These are phyloP conservation scores for Aspergillus persii DNA, from an alignment of 2,329 filamentous ascomycete genomes.

Conservation along the genomic window DNA sequence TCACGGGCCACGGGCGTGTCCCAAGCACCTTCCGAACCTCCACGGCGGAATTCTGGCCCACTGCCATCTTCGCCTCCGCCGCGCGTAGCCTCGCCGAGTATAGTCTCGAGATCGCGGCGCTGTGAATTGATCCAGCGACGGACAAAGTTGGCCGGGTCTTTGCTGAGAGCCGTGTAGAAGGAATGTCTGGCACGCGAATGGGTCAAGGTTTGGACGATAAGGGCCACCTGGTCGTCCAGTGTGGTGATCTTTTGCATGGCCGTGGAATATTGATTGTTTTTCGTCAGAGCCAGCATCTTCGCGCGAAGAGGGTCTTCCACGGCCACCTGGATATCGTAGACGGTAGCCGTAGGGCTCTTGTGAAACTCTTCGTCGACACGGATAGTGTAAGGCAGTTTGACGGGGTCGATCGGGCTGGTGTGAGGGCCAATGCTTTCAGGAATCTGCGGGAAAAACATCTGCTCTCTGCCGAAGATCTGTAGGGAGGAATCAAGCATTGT, in stretches of 20 bases:
- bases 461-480: conserved; percentile 71
- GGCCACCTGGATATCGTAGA: conserved; percentile 85
- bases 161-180: conserved; percentile 75
- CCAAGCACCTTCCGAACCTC: conserved; percentile 62
- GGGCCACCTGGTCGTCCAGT: conserved; percentile 81
- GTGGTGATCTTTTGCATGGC: conserved; percentile 72
- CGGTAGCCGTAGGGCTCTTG: conserved; percentile 69
- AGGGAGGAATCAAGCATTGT: not conserved
- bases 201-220: conserved; percentile 76
- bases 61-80: conserved; percentile 54
- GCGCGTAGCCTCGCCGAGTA: conserved; percentile 75
- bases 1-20: conserved; percentile 60
- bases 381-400: conserved; percentile 87
- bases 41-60: conserved; percentile 45
- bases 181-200: conserved; percentile 86
- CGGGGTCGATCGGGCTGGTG: conserved; percentile 73
- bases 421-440: conserved; percentile 77
- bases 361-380: conserved; percentile 85
- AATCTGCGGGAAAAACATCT: conserved; percentile 81
- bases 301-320: conserved; percentile 78
- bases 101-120: conserved; percentile 82
- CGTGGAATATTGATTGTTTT: conserved; percentile 66
- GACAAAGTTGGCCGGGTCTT: conserved; percentile 81
- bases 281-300: conserved; percentile 63
- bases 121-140: conserved; percentile 87